Percentiles rank a stretch among this genome's conserved stretches.
phyloP scores from a whole-genome alignment of 108 stramenopile species.

The Epipyxis sp. region DNA sequence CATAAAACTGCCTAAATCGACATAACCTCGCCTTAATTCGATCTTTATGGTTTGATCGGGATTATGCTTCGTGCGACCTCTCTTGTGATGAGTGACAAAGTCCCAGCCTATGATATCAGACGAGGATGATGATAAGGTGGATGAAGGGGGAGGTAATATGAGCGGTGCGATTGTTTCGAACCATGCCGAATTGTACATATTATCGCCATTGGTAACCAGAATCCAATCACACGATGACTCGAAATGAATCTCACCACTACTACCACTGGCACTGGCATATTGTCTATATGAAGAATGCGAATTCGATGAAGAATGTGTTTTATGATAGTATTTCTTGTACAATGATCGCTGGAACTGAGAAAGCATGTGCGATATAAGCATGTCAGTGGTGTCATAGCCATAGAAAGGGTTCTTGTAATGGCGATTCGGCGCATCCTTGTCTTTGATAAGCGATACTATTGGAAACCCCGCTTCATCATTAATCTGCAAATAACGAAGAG shows the following conservation, averaged over 20 bases:
- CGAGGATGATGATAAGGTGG: too few relatives aligned
- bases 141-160: too few relatives aligned
- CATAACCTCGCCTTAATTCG: neutral
- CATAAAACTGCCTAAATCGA: neutral
- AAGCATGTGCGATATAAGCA: neutral
- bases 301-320: too few relatives aligned
- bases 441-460: too few relatives aligned
- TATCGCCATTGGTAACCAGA: slow-evolving; percentile 13
- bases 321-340: too few relatives aligned
- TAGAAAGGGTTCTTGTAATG: slow-evolving; percentile 10
- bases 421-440: too few relatives aligned
- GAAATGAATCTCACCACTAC: too few relatives aligned
- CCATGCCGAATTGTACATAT: slow-evolving; percentile 23
- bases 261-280: too few relatives aligned
- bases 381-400: slow-evolving; percentile 16
- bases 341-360: too few relatives aligned
- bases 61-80: neutral
- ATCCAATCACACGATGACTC: slow-evolving; percentile 24
- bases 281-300: too few relatives aligned
- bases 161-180: slow-evolving; percentile 12
- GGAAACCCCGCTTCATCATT: too few relatives aligned
- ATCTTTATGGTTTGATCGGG: slow-evolving; percentile 5
- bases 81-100: slow-evolving; percentile 15
- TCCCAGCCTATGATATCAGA: slow-evolving; percentile 13
- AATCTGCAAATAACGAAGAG: too few relatives aligned